These are phyloP conservation scores for Lablab purpureus DNA, from an alignment of 306 rosid species.

Conservation along the genomic window DNA sequence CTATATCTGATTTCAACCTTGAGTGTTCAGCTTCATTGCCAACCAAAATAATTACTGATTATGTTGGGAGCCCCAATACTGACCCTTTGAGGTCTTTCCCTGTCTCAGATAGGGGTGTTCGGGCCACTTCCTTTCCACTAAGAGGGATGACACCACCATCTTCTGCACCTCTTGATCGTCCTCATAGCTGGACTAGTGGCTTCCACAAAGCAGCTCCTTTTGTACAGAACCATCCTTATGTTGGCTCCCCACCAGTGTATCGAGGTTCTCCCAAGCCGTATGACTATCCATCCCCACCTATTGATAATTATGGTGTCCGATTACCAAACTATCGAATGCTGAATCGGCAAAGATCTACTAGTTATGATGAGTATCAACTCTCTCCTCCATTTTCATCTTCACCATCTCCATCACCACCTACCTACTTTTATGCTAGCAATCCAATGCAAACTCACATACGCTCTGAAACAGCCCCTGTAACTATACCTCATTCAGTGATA, in stretches of 20 bases:
- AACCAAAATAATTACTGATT: slow-evolving; percentile 75
- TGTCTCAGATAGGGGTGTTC: slow-evolving; percentile 59
- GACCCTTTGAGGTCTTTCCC: slow-evolving; percentile 79
- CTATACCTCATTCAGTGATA: slow-evolving; percentile 69
- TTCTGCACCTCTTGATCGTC: slow-evolving; percentile 60
- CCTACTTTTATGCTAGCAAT: slow-evolving; percentile 53
- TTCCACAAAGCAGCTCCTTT: slow-evolving; percentile 65
- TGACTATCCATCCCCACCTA: slow-evolving; percentile 70
- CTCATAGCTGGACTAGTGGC: slow-evolving; percentile 84
- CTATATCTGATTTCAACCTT: slow-evolving; percentile 69
- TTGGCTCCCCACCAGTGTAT: slow-evolving; percentile 73
- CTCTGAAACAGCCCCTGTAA: slow-evolving; percentile 83
- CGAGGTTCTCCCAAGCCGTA: slow-evolving; percentile 60
- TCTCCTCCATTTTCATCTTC: slow-evolving; percentile 90
- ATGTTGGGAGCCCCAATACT: slow-evolving; percentile 86
- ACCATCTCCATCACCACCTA: slow-evolving; percentile 80
- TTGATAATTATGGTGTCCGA: slow-evolving; percentile 57
- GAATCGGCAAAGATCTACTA: slow-evolving; percentile 54
- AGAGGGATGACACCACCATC: slow-evolving; percentile 62
- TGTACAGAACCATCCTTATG: slow-evolving; percentile 56
- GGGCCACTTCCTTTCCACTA: slow-evolving; percentile 65
- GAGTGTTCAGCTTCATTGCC: slow-evolving; percentile 69
- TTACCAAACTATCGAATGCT: slow-evolving; percentile 53
- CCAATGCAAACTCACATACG: slow-evolving; percentile 60
- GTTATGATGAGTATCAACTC: slow-evolving; percentile 76